phyloP scores from a whole-genome alignment of 2,329 filamentous ascomycete species.

The Aureobasidium namibiae region DNA sequence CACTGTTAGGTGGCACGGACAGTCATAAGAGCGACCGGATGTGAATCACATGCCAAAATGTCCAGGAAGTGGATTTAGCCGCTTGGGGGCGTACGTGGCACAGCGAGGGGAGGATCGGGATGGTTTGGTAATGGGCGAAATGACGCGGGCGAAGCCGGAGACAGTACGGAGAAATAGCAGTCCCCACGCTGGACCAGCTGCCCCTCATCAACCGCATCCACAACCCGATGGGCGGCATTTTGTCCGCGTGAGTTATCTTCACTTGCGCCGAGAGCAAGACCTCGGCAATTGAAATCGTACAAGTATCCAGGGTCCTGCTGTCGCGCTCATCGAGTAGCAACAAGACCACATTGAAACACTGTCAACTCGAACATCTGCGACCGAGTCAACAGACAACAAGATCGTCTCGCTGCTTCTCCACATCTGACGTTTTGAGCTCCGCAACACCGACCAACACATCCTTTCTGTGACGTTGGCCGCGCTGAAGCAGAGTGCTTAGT shows the following conservation, averaged over 20 bases:
- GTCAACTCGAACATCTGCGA: neutral
- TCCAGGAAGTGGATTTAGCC: neutral
- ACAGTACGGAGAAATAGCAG: neutral
- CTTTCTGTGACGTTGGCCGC: neutral
- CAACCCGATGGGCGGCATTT: constrained; percentile 3
- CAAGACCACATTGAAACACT: neutral
- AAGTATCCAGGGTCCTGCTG: neutral
- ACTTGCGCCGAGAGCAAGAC: neutral
- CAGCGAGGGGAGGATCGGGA: neutral
- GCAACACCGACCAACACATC: constrained; percentile 13
- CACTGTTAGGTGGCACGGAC: neutral
- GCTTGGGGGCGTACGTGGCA: too few species aligned
- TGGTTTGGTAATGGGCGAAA: neutral
- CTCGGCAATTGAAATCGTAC: neutral
- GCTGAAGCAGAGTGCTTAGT: neutral
- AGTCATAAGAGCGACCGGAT: neutral
- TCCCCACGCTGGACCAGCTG: neutral
- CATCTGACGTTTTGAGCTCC: constrained; percentile 15
- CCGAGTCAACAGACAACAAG: neutral
- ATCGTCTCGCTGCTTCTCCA: constrained; percentile 10
- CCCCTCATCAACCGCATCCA: neutral
- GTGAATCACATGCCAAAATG: neutral
- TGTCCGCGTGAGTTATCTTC: constrained; percentile 8
- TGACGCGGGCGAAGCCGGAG: constrained; percentile 5
- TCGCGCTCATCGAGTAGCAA: neutral